Percentiles rank a stretch among this genome's conserved stretches.
Evolutionary conservation across 345 rosid genomes (phyloP).

Genomic region (Ceriops zippeliana): DNA sequence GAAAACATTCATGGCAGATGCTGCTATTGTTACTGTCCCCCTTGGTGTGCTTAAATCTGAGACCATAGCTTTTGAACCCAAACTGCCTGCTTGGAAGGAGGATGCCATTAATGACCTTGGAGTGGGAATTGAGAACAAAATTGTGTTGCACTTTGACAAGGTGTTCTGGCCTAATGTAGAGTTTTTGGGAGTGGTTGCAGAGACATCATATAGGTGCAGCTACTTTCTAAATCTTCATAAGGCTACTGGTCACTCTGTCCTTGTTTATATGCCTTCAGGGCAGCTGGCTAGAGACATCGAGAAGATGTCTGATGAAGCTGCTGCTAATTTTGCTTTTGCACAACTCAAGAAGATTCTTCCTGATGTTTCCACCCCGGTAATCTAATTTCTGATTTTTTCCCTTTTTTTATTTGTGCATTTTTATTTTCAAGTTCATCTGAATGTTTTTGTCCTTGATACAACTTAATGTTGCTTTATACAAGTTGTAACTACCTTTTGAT

Average conservation of each 20-base stretch:
- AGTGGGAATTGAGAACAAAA: slow-evolving; percentile 91
- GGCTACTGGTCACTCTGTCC: slow-evolving; percentile 84
- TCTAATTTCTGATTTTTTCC: neutral
- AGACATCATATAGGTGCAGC: slow-evolving; percentile 84
- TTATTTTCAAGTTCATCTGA: neutral
- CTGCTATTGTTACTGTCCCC: slow-evolving; percentile 73
- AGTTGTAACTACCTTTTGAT: neutral
- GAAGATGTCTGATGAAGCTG: slow-evolving; percentile 97
- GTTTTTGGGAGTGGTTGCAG: slow-evolving; percentile 92
- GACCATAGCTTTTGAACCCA: slow-evolving; percentile 66
- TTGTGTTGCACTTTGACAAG: slow-evolving; percentile 65
- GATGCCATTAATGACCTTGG: slow-evolving; percentile 84
- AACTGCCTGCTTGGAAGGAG: slow-evolving; percentile 92
- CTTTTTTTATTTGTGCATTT: neutral
- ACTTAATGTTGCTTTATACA: neutral
- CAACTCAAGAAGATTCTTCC: slow-evolving; percentile 91
- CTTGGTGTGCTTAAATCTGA: slow-evolving; percentile 82
- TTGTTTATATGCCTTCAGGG: slow-evolving; percentile 97
- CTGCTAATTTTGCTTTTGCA: slow-evolving; percentile 70
- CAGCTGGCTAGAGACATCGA: slow-evolving; percentile 93
- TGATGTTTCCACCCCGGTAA: slow-evolving; percentile 65
- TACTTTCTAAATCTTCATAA: slow-evolving; percentile 96
- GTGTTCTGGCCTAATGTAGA: slow-evolving; percentile 99
- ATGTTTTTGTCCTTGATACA: neutral
- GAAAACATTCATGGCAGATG: slow-evolving; percentile 69